phyloP scores from a whole-genome alignment of 2,329 filamentous ascomycete species.

The Arthrocladium fulminans region DNA sequence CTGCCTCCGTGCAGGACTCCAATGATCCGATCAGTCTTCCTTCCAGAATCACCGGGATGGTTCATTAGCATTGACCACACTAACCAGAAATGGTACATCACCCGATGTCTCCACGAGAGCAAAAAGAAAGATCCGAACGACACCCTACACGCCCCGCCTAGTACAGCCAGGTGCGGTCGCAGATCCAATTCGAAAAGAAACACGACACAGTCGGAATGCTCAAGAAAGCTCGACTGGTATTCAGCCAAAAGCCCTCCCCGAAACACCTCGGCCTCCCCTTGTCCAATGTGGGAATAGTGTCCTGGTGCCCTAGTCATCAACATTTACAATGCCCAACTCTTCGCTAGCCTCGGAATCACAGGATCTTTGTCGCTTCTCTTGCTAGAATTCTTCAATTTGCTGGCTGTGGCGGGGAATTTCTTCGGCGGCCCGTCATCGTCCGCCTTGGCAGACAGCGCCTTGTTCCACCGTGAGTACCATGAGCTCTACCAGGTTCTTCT shows the following conservation, averaged over 20 bases:
- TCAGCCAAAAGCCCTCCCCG: slow-evolving; percentile 9
- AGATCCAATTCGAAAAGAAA: slow-evolving; percentile 10
- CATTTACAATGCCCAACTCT: slow-evolving; percentile 9
- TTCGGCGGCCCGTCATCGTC: slow-evolving; percentile 1
- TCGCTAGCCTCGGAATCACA: slow-evolving; percentile 6
- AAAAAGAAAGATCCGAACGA: slow-evolving; percentile 1
- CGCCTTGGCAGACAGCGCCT: background rate
- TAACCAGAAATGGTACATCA: slow-evolving; percentile 35
- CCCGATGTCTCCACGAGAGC: slow-evolving; percentile 9
- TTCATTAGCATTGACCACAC: slow-evolving; percentile 43
- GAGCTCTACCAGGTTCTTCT: too few species aligned
- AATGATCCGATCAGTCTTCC: slow-evolving; percentile 38
- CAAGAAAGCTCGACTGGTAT: slow-evolving; percentile 5
- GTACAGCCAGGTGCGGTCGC: slow-evolving; percentile 10
- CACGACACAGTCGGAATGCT: slow-evolving; percentile 8
- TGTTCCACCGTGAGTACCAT: background rate
- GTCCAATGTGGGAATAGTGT: slow-evolving; percentile 8
- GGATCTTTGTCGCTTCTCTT: background rate
- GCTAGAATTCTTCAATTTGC: slow-evolving; percentile 5
- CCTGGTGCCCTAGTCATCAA: slow-evolving; percentile 10
- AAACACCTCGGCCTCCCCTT: background rate
- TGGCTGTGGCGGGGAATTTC: slow-evolving; percentile 2
- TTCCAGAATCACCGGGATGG: slow-evolving; percentile 39
- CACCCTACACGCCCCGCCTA: slow-evolving; percentile 9
- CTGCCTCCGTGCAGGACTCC: slow-evolving; percentile 45